phyloP scores from a whole-genome alignment of 1,284 basidiomycete genomes.

The Sanghuangporus sanghuang region DNA sequence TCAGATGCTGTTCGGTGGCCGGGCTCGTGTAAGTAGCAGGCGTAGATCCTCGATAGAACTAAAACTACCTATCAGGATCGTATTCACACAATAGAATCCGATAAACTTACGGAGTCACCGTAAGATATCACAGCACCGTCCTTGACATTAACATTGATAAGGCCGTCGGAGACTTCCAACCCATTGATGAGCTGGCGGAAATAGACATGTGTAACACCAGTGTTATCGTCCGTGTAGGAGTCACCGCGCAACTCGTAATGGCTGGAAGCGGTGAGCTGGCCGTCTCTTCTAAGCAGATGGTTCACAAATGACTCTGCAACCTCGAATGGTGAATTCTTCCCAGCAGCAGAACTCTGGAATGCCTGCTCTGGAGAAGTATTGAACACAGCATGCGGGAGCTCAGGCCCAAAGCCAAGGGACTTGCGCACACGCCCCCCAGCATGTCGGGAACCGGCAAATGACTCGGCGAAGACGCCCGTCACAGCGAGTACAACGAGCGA shows the following conservation, averaged over 20 bases:
- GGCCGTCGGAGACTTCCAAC: slow-evolving; percentile 82
- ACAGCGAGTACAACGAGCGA: slow-evolving; percentile 16
- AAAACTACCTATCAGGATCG: slow-evolving; percentile 20
- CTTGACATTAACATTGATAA: slow-evolving; percentile 88
- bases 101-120: slow-evolving; percentile 66
- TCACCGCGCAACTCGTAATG: slow-evolving; percentile 64
- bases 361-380: slow-evolving; percentile 45
- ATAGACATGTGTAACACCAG: slow-evolving; percentile 83
- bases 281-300: slow-evolving; percentile 34
- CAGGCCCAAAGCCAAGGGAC: slow-evolving; percentile 76
- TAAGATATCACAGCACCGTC: slow-evolving; percentile 76
- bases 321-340: slow-evolving; percentile 43
- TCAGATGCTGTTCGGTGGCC: slow-evolving; percentile 27
- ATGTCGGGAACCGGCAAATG: not conserved
- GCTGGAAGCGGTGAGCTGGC: slow-evolving; percentile 33
- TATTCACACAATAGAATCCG: slow-evolving; percentile 11
- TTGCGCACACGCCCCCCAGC: slow-evolving; percentile 42
- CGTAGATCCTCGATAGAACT: slow-evolving; percentile 63
- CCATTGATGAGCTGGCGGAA: slow-evolving; percentile 78
- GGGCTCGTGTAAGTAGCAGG: slow-evolving; percentile 32
- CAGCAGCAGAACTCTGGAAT: slow-evolving; percentile 23
- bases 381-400: slow-evolving; percentile 68
- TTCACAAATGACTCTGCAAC: slow-evolving; percentile 59
- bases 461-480: slow-evolving; percentile 4
- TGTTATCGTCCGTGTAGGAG: slow-evolving; percentile 81